Conservation (phyloP, 495 filamentous ascomycete genomes). For the Aspergillus diversus region DNA sequence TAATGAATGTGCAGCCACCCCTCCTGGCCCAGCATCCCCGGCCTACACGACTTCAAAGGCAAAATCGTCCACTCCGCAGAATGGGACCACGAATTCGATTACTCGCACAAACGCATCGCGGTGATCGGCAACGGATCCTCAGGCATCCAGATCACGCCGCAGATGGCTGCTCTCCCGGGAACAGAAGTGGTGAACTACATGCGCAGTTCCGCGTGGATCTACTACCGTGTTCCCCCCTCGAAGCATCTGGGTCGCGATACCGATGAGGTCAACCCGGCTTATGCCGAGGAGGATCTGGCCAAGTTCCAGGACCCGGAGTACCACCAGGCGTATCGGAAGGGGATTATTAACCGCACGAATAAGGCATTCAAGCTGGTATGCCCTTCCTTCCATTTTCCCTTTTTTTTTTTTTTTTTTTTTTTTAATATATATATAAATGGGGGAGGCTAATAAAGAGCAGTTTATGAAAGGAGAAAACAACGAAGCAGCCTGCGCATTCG, state of each 20-base stretch:
- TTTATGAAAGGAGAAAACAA: constrained; percentile 33
- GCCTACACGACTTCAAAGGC: constrained; percentile 52
- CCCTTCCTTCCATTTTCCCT: no score
- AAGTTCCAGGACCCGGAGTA: constrained; percentile 24
- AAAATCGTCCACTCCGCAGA: constrained; percentile 53
- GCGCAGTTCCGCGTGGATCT: constrained; percentile 36
- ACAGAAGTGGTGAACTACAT: constrained; percentile 32
- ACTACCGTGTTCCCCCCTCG: constrained; percentile 29
- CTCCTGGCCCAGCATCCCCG: constrained; percentile 52
- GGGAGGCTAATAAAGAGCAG: constrained; percentile 12
- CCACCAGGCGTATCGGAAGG: constrained; percentile 33
- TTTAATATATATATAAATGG: no score
- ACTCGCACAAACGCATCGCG: constrained; percentile 51
- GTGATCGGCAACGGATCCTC: constrained; percentile 55
- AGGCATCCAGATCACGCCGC: constrained; percentile 58
- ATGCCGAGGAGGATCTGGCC: constrained; percentile 26
- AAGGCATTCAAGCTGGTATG: constrained; percentile 36
- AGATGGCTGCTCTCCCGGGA: constrained; percentile 40
- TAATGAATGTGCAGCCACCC: constrained; percentile 28
- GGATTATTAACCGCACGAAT: constrained; percentile 36
- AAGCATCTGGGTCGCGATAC: constrained; percentile 32
- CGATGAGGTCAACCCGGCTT: constrained; percentile 6
- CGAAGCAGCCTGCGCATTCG: constrained; percentile 23
- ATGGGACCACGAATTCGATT: constrained; percentile 50
- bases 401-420: no score